phyloP scores from a whole-genome alignment of 2,329 filamentous ascomycete species.

The Biscogniauxia mediterranea region DNA sequence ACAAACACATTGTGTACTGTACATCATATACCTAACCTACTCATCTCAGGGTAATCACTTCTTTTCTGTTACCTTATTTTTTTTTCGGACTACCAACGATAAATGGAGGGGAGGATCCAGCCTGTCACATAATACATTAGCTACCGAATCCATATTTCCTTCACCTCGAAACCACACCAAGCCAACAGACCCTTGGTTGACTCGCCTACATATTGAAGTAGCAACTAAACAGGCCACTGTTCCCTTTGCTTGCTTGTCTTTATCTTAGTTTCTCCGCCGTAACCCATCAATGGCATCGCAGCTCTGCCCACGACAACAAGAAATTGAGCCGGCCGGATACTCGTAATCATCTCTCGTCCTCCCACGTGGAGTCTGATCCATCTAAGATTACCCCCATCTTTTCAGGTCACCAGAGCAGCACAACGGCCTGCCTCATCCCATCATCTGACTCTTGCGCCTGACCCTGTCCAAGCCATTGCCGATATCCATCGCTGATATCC shows the following conservation, averaged over 20 bases:
- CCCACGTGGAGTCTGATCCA: not conserved
- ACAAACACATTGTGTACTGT: too few relatives aligned
- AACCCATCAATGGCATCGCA: slow-evolving; percentile 19
- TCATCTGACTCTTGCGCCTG: not conserved
- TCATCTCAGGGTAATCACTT: too few relatives aligned
- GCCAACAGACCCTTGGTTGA: too few relatives aligned
- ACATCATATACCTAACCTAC: too few relatives aligned
- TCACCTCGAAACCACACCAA: not conserved
- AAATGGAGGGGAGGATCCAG: too few relatives aligned
- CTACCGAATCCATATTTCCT: not conserved
- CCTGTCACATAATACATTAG: too few relatives aligned
- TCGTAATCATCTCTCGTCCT: slow-evolving; percentile 13
- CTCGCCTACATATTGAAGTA: too few relatives aligned
- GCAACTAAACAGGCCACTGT: not conserved
- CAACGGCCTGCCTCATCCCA: not conserved
- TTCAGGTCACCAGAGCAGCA: not conserved
- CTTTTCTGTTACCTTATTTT: too few relatives aligned
- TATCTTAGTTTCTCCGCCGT: not conserved
- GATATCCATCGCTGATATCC: not conserved
- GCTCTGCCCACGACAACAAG: slow-evolving; percentile 16
- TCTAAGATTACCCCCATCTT: not conserved
- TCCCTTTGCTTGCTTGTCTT: not conserved
- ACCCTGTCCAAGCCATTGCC: not conserved
- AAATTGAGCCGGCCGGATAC: slow-evolving; percentile 14
- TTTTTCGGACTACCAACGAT: too few relatives aligned